phyloP scores from a whole-genome alignment of 345 rosid species.

The Moringa oleifera region DNA sequence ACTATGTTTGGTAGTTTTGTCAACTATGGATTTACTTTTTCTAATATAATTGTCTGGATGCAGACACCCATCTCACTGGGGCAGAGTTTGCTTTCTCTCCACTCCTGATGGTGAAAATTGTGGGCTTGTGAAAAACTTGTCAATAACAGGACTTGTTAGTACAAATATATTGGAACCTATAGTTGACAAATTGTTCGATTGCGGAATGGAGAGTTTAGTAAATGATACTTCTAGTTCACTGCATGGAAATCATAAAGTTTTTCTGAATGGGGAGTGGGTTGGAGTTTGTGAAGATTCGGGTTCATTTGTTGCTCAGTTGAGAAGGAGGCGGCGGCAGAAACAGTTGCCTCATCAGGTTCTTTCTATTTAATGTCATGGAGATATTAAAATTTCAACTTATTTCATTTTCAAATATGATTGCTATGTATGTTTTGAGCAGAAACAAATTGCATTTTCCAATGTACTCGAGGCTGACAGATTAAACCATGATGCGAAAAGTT shows the following conservation, averaged over 20 bases:
- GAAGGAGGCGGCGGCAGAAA: conserved; percentile 53
- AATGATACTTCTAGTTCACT: conserved; percentile 49
- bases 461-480: background rate
- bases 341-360: conserved; percentile 61
- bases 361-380: background rate
- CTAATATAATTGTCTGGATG: conserved; percentile 19
- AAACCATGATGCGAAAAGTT: conserved; percentile 1
- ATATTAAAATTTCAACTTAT: background rate
- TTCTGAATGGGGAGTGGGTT: conserved; percentile 89
- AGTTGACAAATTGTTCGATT: conserved; percentile 32
- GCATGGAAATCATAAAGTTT: conserved; percentile 47
- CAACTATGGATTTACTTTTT: background rate
- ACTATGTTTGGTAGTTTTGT: background rate
- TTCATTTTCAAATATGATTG: background rate
- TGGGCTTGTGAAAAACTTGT: conserved; percentile 90
- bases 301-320: conserved; percentile 48
- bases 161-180: conserved; percentile 45
- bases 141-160: conserved; percentile 76
- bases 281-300: conserved; percentile 63
- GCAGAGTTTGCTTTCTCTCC: conserved; percentile 86
- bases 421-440: too few relatives aligned
- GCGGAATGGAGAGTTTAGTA: conserved; percentile 65
- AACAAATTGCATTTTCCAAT: too few relatives aligned
- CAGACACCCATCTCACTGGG: conserved; percentile 99
- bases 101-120: conserved; percentile 98